Percentiles rank a stretch among this genome's conserved stretches.
Evolutionary conservation across 805 yeast species (phyloP).

Genomic region (Isabelozyma pseudorhagii): DNA sequence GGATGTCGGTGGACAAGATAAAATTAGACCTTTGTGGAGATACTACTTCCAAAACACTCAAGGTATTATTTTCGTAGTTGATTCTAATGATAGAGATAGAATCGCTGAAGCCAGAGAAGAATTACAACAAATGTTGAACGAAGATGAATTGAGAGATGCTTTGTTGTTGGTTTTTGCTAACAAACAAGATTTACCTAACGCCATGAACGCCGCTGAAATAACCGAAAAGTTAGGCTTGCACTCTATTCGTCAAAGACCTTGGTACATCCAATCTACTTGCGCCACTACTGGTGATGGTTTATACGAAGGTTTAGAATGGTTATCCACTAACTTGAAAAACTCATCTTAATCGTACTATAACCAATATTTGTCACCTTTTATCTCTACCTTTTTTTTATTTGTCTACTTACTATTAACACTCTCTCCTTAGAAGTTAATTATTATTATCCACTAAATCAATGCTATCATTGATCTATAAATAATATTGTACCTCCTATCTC

Average conservation of each 20-base stretch:
- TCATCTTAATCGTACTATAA: conserved; percentile 19
- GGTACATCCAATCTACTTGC: conserved; percentile 99
- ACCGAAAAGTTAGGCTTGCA: conserved; percentile 96
- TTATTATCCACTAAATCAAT: background rate
- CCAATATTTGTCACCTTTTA: background rate
- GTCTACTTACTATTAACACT: background rate
- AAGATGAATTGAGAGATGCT: conserved; percentile 97
- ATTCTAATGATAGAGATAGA: conserved; percentile 97
- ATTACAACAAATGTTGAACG: conserved; percentile 96
- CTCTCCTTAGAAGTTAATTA: conserved; percentile 1
- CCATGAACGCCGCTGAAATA: conserved; percentile 98
- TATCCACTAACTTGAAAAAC: conserved; percentile 79
- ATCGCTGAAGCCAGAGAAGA: conserved; percentile 97
- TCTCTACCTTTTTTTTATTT: background rate
- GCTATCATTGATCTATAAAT: background rate
- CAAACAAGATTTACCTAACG: conserved; percentile 98
- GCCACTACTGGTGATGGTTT: conserved; percentile 99
- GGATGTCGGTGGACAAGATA: conserved; percentile 99
- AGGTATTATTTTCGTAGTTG: conserved; percentile 97
- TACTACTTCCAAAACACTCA: conserved; percentile 98
- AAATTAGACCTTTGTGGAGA: conserved; percentile 98
- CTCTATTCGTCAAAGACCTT: conserved; percentile 96
- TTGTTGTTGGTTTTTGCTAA: conserved; percentile 93
- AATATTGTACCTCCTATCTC: background rate
- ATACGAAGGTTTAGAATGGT: conserved; percentile 97